Base-by-base conservation (phyloP, 2,329 filamentous ascomycete species). In the Penicillium italicum region DNA sequence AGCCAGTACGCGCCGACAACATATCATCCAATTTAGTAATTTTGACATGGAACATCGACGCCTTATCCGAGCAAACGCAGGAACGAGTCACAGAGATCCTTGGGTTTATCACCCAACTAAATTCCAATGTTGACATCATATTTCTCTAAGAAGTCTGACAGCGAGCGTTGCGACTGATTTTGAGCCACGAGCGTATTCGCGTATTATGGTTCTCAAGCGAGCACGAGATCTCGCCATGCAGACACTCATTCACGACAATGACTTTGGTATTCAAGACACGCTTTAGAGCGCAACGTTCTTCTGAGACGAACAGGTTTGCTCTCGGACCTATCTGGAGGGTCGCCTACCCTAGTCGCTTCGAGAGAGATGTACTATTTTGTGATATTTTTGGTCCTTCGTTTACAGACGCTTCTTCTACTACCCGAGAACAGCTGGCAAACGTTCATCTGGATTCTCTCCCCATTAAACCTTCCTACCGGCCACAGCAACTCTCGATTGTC, bases 381-480 rank as follows among this genome's bases (percentile, higher is more conserved):
- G 59, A 60, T 40, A 24, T 60, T 6, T 62, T 60, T 14, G 10
- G 53, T 40, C 40, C 47, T 22, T 50, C 45, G 10, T 8, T 34
- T 7, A 30, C 31, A 30, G 22, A 43, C 4, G 2, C 20, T n/a
- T 12, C 30, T 26, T 37, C 44, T 20, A 38, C 14, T 2, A 51
- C 33, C 24, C 59, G 60, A 30, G 47, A 70, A 24, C 69, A 69
- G 8, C 64, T 76, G n/a, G 50, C 72, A 51, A 77, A 77, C 31
- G 71, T 77, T 12, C 74, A 77, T 50, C 64, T 77, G 9, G 73
- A 77, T 56, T 76, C 71, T 1, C 65, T 72, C 5, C 52, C 63
- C 0, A 56, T 69, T 20, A 37, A 60, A 6, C 67, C 67, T 3
- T 72, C 65, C n/a, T 57, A 49, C 5, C 68, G 74, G 5, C 70